phyloP scores from a whole-genome alignment of 1,284 basidiomycete genomes.

The Melanopsichium pennsylvanicum region DNA sequence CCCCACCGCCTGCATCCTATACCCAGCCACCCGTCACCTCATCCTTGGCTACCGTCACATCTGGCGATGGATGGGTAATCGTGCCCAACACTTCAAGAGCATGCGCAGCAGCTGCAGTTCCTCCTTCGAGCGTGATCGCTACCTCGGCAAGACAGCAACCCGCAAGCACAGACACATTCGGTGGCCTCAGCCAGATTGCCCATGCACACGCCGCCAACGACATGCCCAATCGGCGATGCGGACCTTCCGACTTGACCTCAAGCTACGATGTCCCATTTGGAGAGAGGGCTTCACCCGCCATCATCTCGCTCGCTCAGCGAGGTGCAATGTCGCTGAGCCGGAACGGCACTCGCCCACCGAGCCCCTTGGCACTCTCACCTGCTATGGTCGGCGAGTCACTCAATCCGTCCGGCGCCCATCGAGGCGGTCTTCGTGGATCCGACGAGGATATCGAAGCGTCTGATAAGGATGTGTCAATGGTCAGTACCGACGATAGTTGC shows the following conservation, averaged over 20 bases:
- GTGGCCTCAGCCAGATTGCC: slow-evolving; percentile 22
- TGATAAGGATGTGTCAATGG: slow-evolving; percentile 24
- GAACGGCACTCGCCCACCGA: slow-evolving; percentile 20
- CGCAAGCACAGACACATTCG: slow-evolving; percentile 1
- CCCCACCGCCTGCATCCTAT: slow-evolving; percentile 22
- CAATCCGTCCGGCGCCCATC: slow-evolving; percentile 40
- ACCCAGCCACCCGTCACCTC: slow-evolving; percentile 31
- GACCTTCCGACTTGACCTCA: slow-evolving; percentile 12
- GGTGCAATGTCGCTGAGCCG: slow-evolving; percentile 26
- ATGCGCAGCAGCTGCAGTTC: background rate
- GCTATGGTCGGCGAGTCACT: slow-evolving; percentile 9
- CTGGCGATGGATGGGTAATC: slow-evolving; percentile 40
- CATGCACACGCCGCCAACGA: slow-evolving; percentile 27
- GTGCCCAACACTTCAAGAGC: slow-evolving; percentile 21
- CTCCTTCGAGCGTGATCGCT: too few species aligned
- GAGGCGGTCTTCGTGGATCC: slow-evolving; percentile 45
- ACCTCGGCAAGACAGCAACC: slow-evolving; percentile 13
- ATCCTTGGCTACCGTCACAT: slow-evolving; percentile 20
- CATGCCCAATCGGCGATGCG: slow-evolving; percentile 29
- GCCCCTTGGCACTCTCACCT: slow-evolving; percentile 22
- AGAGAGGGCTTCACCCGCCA: slow-evolving; percentile 39
- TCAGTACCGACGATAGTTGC: slow-evolving; percentile 6
- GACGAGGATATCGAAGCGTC: slow-evolving; percentile 32
- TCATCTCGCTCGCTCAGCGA: slow-evolving; percentile 40
- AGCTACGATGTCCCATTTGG: slow-evolving; percentile 42